These are phyloP conservation scores for Haplographium delicatum DNA, from an alignment of 495 filamentous ascomycete species.

Conservation along the genomic window DNA sequence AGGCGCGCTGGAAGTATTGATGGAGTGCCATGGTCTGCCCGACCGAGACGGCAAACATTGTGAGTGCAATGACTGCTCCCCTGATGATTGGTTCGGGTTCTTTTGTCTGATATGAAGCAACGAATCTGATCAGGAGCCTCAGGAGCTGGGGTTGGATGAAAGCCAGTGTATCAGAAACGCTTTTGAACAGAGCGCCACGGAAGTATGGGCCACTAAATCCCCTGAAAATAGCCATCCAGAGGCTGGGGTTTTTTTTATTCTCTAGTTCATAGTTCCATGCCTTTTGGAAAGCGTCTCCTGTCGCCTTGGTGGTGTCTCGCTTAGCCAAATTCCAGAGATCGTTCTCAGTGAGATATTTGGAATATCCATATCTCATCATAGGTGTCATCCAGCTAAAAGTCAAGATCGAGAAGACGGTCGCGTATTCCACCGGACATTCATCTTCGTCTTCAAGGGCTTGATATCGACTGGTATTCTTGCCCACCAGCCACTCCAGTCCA, in stretches of 20 bases:
- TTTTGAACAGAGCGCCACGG: slow-evolving; percentile 76
- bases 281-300: slow-evolving; percentile 59
- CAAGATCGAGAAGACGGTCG: slow-evolving; percentile 87
- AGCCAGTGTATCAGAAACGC: slow-evolving; percentile 71
- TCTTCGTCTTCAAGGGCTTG: slow-evolving; percentile 78
- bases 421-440: slow-evolving; percentile 92
- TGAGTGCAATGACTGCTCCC: slow-evolving; percentile 82
- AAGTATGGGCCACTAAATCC: slow-evolving; percentile 83
- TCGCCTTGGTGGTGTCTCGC: slow-evolving; percentile 68
- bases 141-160: slow-evolving; percentile 93
- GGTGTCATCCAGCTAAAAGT: slow-evolving; percentile 99
- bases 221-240: slow-evolving; percentile 90
- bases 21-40: slow-evolving; percentile 77
- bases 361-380: slow-evolving; percentile 94
- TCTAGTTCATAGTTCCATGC: slow-evolving; percentile 74
- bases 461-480: slow-evolving; percentile 82
- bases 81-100: slow-evolving; percentile 63
- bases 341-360: slow-evolving; percentile 86
- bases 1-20: slow-evolving; percentile 94
- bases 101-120: slow-evolving; percentile 65
- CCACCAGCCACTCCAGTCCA: slow-evolving; percentile 80
- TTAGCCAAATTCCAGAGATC: slow-evolving; percentile 92
- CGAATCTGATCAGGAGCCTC: slow-evolving; percentile 76
- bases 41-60: slow-evolving; percentile 87
- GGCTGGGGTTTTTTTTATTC: slow-evolving; percentile 65